phyloP scores from a whole-genome alignment of 1,139 yeast genomes.

The Zygosaccharomyces sapae region DNA sequence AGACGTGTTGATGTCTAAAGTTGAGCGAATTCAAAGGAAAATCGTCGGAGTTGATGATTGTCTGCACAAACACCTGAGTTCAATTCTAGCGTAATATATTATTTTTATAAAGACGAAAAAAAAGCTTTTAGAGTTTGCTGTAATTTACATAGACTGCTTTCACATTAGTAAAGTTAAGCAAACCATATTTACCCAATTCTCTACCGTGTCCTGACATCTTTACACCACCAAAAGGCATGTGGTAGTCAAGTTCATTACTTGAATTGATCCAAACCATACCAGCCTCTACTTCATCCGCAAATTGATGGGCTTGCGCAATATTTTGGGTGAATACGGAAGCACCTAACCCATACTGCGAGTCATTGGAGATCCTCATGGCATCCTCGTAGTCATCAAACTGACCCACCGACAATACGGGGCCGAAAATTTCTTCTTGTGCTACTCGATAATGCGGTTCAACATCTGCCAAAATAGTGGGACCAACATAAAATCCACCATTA shows the following conservation, averaged over 20 bases:
- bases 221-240: slow-evolving; percentile 76
- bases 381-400: slow-evolving; percentile 64
- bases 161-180: slow-evolving; percentile 67
- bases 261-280: slow-evolving; percentile 78
- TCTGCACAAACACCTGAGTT: background rate
- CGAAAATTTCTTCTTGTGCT: slow-evolving; percentile 67
- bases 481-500: slow-evolving; percentile 58
- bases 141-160: slow-evolving; percentile 70
- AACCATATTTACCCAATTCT: slow-evolving; percentile 77
- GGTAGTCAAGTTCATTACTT: slow-evolving; percentile 66
- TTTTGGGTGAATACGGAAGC: slow-evolving; percentile 70
- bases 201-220: slow-evolving; percentile 76
- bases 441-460: slow-evolving; percentile 55
- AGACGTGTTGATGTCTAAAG: background rate
- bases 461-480: slow-evolving; percentile 66
- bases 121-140: slow-evolving; percentile 9
- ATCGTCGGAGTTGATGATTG: background rate
- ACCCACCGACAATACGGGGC: slow-evolving; percentile 66
- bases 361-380: slow-evolving; percentile 59
- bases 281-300: slow-evolving; percentile 58
- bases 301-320: slow-evolving; percentile 49
- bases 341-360: slow-evolving; percentile 73
- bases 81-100: background rate
- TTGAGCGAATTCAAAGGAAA: background rate
- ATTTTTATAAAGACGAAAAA: background rate